Base-by-base conservation (phyloP, 1,139 yeast genomes). In the Diutina siamensis region DNA sequence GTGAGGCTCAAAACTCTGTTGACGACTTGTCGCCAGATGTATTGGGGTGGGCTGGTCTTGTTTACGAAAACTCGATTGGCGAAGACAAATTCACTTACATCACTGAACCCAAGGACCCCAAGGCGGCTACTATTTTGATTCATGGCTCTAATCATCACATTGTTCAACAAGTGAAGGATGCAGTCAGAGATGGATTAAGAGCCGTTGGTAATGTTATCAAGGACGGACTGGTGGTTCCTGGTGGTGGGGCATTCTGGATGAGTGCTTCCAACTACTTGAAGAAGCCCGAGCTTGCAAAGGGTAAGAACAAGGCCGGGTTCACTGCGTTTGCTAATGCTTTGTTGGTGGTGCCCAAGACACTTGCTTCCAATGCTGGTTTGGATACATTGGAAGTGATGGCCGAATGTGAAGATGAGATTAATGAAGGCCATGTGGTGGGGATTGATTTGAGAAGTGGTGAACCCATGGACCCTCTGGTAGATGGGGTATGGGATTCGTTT, bases 61-160 rank as follows among this genome's bases (percentile, higher is more conserved):
- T 94, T 13, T 87, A 86, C 62, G 97, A 92, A 67, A 87, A 87
- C 61, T 78, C 89, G 33, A 78, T 92, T 53, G 98, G 98, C 44
- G 99, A 94, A 67, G 99, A 94, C 57, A 94, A 92, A 66, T 94
- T 85, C 67, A 94, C 99, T 12, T 92, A 85, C 65, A 85, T 94
- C 47, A 94, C 96, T 46, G 94, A 89, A 57, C 89, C 85, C 61
- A 80, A 76, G 62, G 86, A 88, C 57, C 97, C 98, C 49, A 86
- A 85, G 65, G 78, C 95, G 12, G 94, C 89, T 53, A 86, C 97
- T 9, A 83, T 94, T 49, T 72, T 94, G 52, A 89, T 94, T 59
- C 87, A 87, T 65, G 98, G 97, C 35, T 88, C 97, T 45, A 92
- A 94, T 51, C 78, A 80, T 53, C 94, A 92, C 62, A 77, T 88